phyloP scores from a whole-genome alignment of 805 yeast species.

The Schizosaccharomyces octosporus region DNA sequence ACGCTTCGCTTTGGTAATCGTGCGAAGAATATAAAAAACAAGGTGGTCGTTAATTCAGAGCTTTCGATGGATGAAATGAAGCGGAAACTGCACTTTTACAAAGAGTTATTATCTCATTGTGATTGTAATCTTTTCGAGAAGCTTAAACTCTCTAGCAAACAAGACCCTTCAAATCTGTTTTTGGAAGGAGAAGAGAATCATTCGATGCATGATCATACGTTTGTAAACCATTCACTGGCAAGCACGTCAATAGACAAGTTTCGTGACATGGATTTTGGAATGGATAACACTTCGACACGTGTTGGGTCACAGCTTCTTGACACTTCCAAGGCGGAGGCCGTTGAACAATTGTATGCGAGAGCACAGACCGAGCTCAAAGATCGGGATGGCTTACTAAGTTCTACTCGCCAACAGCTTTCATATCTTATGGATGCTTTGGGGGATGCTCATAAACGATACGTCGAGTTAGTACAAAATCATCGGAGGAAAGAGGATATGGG shows the following conservation, averaged over 20 bases:
- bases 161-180: too few relatives aligned
- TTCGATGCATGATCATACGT: too few relatives aligned
- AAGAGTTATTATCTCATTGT: slow-evolving; percentile 12
- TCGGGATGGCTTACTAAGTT: not conserved
- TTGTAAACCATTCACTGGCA: too few relatives aligned
- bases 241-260: too few relatives aligned
- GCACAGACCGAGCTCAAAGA: not conserved
- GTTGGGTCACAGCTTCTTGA: too few relatives aligned
- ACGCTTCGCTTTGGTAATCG: slow-evolving; percentile 52
- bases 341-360: not conserved
- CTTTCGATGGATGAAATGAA: slow-evolving; percentile 26
- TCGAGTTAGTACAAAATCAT: not conserved
- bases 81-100: slow-evolving; percentile 14
- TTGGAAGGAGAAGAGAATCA: too few relatives aligned
- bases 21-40: slow-evolving; percentile 42
- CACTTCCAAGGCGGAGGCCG: not conserved
- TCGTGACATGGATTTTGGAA: too few relatives aligned
- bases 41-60: slow-evolving; percentile 39
- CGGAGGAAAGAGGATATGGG: not conserved
- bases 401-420: not conserved
- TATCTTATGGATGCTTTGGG: not conserved
- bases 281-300: too few relatives aligned
- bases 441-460: not conserved
- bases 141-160: too few relatives aligned
- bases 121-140: not conserved